These are phyloP conservation scores for Nicotiana tomentosiformis DNA, from an alignment of 257 asterid genomes.

Conservation along the genomic window DNA sequence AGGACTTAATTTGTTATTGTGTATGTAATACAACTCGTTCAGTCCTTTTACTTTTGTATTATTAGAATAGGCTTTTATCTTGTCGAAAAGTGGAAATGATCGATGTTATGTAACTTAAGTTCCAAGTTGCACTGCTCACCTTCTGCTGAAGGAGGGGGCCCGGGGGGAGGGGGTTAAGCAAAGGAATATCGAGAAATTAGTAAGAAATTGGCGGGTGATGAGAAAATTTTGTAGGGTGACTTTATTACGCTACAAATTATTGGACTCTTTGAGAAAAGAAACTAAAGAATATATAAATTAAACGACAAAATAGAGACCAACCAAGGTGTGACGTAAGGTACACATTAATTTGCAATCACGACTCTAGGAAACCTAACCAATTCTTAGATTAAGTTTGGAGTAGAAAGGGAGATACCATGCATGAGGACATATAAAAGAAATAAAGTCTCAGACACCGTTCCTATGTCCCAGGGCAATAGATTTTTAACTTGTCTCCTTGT, in stretches of 20 bases:
- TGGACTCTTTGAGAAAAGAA: not conserved
- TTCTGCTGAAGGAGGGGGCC: too few relatives aligned
- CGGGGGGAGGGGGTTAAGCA: not conserved
- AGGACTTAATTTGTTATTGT: too few relatives aligned
- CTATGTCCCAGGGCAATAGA: conserved; percentile 4
- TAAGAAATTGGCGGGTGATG: not conserved
- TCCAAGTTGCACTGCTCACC: not conserved
- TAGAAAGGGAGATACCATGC: conserved; percentile 10
- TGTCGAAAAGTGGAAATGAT: not conserved
- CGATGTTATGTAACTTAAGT: not conserved
- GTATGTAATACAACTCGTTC: too few relatives aligned
- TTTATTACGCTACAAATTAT: not conserved
- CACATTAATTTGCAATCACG: not conserved
- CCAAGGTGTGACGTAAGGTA: not conserved
- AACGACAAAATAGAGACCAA: not conserved
- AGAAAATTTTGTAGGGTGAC: not conserved
- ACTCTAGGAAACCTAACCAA: conserved; percentile 1
- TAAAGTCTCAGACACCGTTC: conserved; percentile 14
- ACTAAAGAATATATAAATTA: not conserved
- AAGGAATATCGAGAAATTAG: not conserved
- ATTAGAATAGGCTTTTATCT: too few relatives aligned
- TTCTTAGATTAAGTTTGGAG: not conserved
- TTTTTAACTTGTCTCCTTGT: conserved; percentile 3
- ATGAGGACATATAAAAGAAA: conserved; percentile 10
- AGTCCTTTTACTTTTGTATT: too few relatives aligned